Conservation (phyloP, 495 filamentous ascomycete species). For the Talaromyces proteolyticus region DNA sequence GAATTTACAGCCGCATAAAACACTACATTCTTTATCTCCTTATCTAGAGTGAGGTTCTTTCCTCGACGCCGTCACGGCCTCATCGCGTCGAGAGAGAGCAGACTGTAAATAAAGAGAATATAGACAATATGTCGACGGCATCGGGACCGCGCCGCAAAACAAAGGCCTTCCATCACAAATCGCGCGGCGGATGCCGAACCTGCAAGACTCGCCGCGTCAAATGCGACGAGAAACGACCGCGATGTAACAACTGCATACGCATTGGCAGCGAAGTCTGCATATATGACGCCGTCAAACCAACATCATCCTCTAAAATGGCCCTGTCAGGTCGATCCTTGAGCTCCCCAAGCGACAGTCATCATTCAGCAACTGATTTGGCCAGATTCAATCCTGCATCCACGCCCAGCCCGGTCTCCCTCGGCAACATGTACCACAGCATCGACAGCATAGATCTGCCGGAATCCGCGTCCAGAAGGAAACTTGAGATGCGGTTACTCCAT, state of each 20-base stretch:
- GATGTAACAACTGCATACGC: slow-evolving; percentile 15
- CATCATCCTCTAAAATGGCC: slow-evolving; percentile 1
- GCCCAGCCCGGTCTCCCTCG: slow-evolving; percentile 6
- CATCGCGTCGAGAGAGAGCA: too few relatives aligned
- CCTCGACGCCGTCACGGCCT: too few relatives aligned
- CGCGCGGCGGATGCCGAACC: slow-evolving; percentile 36
- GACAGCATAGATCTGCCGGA: slow-evolving; percentile 1
- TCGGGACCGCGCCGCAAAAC: not conserved
- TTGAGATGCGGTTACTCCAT: slow-evolving; percentile 17
- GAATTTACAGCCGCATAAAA: too few relatives aligned
- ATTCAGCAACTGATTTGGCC: not conserved
- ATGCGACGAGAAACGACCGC: slow-evolving; percentile 17
- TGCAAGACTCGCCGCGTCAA: slow-evolving; percentile 42
- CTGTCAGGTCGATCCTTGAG: not conserved
- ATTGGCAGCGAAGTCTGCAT: slow-evolving; percentile 6
- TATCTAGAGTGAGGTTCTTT: too few relatives aligned
- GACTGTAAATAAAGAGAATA: too few relatives aligned
- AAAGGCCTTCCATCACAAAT: slow-evolving; percentile 28
- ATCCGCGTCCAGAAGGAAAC: slow-evolving; percentile 8
- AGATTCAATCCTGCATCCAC: too few relatives aligned
- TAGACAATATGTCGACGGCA: too few relatives aligned
- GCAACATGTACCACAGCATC: not conserved
- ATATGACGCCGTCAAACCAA: slow-evolving; percentile 5
- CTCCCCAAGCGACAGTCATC: not conserved
- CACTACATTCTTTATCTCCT: too few relatives aligned